Base-by-base conservation (phyloP, 2,329 filamentous ascomycete genomes). In the Aspergillus awamori region DNA sequence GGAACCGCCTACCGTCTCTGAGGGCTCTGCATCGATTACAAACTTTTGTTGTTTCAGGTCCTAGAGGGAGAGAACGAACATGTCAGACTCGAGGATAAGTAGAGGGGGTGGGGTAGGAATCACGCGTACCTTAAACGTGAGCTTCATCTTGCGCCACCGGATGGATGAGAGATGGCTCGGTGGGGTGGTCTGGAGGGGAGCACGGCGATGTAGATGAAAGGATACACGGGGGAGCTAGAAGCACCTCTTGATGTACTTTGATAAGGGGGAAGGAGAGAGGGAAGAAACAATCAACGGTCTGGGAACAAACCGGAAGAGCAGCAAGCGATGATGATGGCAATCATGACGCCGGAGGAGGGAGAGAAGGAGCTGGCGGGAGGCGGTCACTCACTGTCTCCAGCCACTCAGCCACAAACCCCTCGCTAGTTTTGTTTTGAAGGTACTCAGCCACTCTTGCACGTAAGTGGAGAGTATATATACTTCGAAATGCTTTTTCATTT, bases 31-130 rank as follows among this genome's bases (percentile, higher is more conserved):
- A 70, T 98, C 94, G 83, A 99, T 90, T 74, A 89, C 88, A 82
- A 99, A 99, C 84, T 97, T 97, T 79, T 97, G 91, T 81, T 98
- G 95, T 85, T 97, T 98, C 74, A 99, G 86, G 83, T 99, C 95
- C 93, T 97, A 57, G 64, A 56, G 53, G 48, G 20, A 13, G 65
- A 51, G 48, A 56, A 60, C 63, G 39, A 45, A 49, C 30, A 49
- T 13, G 63, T 74, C 58, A 74, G 65, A 63, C 48, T 53, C 48
- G 36, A 43, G 13, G 15, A 17, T 8, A n/a, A n/a, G 11, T 24
- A 36, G 13, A 17, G 39, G 60, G 60, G 58, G 59, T 57, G 61
- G 24, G 28, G 39, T 28, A 60, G 62, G 65, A 62, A 28, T 47
- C 58, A 53, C 47, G 7, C 61, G 58, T 77, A 88, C 87, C 82